Conservation (phyloP, 2,329 filamentous ascomycete genomes). For the Cordyceps farinosa region DNA sequence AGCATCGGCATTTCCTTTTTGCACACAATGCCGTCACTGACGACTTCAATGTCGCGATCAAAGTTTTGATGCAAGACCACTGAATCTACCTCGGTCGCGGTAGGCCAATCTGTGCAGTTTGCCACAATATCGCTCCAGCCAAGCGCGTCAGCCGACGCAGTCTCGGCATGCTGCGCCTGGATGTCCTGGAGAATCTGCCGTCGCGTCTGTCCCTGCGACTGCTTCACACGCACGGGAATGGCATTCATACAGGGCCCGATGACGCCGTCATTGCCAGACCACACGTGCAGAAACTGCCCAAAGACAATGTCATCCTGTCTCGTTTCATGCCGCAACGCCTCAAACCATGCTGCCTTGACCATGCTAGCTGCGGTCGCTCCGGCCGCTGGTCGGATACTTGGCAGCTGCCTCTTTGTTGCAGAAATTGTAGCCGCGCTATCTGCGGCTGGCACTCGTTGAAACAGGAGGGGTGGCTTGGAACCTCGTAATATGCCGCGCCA, state of each 20-base stretch:
- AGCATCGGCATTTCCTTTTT: background rate
- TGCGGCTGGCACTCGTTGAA: background rate
- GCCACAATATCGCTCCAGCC: conserved; percentile 6
- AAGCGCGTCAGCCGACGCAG: background rate
- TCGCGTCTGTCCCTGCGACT: background rate
- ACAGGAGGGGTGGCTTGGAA: background rate
- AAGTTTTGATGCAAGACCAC: conserved; percentile 13
- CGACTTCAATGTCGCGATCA: background rate
- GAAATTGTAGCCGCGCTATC: background rate
- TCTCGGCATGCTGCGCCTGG: conserved; percentile 6
- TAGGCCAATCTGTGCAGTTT: conserved; percentile 7
- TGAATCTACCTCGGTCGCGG: conserved; percentile 1
- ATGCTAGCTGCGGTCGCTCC: conserved; percentile 3
- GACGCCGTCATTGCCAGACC: conserved; percentile 3
- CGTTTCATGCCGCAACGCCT: background rate
- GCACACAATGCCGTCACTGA: background rate
- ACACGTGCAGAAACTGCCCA: conserved; percentile 10
- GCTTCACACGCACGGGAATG: conserved; percentile 1
- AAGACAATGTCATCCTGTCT: background rate
- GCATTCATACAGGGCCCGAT: conserved; percentile 12
- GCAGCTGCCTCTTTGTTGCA: background rate
- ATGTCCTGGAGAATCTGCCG: background rate
- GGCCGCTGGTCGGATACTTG: background rate
- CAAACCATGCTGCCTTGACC: conserved; percentile 7
- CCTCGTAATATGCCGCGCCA: background rate